A percentile compares a stretch with the other conserved stretches of the same genome.
Conservation (phyloP, 352 stramenopile genomes). For the Plasmopara halstedii region DNA sequence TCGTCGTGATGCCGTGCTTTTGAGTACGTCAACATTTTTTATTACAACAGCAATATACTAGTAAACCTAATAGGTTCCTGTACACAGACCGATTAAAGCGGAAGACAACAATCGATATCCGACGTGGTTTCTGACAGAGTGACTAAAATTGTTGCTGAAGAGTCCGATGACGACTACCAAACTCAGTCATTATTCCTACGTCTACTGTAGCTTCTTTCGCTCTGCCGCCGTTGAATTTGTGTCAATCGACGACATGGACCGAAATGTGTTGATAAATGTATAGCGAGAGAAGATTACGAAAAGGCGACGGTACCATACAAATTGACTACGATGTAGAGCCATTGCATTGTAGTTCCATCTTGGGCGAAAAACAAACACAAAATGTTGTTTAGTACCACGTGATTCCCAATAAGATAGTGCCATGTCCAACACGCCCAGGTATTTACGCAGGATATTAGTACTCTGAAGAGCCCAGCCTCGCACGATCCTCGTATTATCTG, state of each 20-base stretch:
- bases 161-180: not conserved
- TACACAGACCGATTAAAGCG: slow-evolving; percentile 24
- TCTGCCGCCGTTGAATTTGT: slow-evolving; percentile 7
- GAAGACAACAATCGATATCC: slow-evolving; percentile 36
- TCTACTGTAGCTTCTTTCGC: slow-evolving; percentile 29
- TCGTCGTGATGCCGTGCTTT: slow-evolving; percentile 16
- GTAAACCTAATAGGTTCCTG: not conserved
- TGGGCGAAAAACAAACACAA: slow-evolving; percentile 52
- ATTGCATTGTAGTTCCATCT: slow-evolving; percentile 88
- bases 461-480: slow-evolving; percentile 63
- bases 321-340: slow-evolving; percentile 89
- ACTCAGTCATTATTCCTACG: not conserved
- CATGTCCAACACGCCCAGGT: slow-evolving; percentile 74
- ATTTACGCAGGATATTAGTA: slow-evolving; percentile 81
- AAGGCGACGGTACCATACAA: slow-evolving; percentile 95
- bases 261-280: slow-evolving; percentile 91
- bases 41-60: not conserved
- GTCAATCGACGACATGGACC: slow-evolving; percentile 28
- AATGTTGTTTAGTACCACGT: slow-evolving; percentile 19
- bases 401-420: slow-evolving; percentile 37
- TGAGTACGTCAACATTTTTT: slow-evolving; percentile 15
- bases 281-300: slow-evolving; percentile 95
- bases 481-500: slow-evolving; percentile 16
- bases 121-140: slow-evolving; percentile 29
- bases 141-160: not conserved